Evolutionary conservation across 495 filamentous ascomycete genomes (phyloP).

Genomic region (Glonium stellatum): DNA sequence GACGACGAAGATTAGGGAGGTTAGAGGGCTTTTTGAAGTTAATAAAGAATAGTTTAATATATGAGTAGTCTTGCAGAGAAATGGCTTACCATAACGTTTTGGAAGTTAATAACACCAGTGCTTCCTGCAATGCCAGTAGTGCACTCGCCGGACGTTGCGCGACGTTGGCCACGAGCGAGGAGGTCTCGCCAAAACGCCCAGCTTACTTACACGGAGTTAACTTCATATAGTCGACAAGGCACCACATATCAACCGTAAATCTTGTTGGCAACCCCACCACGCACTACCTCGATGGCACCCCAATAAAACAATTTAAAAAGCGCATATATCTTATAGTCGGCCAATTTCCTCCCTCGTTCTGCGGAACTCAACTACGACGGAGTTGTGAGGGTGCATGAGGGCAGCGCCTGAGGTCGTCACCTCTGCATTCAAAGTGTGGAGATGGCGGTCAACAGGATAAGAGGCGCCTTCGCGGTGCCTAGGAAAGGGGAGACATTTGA

Average conservation of each 20-base stretch:
- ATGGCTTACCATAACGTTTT: background rate
- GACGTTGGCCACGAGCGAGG: background rate
- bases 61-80: background rate
- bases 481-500: conserved; percentile 98
- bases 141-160: background rate
- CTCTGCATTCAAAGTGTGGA: conserved; percentile 32
- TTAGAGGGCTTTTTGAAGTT: conserved; percentile 49
- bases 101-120: background rate
- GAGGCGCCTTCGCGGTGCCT: conserved; percentile 84
- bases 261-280: background rate
- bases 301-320: background rate
- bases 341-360: background rate
- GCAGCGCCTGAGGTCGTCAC: conserved; percentile 46
- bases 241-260: conserved; percentile 8
- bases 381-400: conserved; percentile 34
- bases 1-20: conserved; percentile 87
- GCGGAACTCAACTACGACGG: background rate
- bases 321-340: background rate
- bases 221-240: background rate
- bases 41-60: background rate
- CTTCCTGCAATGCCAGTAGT: background rate
- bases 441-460: conserved; percentile 95
- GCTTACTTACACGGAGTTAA: conserved; percentile 10
- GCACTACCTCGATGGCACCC: background rate
- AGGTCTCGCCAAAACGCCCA: conserved; percentile 3